Evolutionary conservation across 768 basidiomycete species (phyloP).

Genomic region (Sistotremastrum suecicum): DNA sequence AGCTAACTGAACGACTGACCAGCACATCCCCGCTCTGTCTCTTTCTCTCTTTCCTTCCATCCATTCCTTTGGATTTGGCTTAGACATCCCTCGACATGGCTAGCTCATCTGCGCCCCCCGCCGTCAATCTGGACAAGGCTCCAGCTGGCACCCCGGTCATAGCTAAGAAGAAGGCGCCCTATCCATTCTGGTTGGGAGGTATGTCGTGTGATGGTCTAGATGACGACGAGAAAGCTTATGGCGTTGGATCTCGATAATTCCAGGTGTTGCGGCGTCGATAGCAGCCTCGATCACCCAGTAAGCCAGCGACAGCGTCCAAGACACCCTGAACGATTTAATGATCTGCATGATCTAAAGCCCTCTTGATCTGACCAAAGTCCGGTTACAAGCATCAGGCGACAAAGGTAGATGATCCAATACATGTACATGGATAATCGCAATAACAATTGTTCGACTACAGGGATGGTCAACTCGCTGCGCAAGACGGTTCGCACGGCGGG

Average conservation of each 20-base stretch:
- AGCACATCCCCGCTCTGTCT: no score
- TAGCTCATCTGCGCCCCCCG: background rate
- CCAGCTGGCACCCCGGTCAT: background rate
- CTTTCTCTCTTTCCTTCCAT: no score
- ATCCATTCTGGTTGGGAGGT: slow-evolving; percentile 83
- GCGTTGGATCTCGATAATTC: background rate
- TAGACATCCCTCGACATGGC: no score
- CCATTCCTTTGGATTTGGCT: no score
- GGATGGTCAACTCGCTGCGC: slow-evolving; percentile 70
- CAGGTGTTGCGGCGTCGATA: slow-evolving; percentile 69
- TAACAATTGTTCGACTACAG: no score
- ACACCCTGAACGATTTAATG: background rate
- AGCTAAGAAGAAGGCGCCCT: slow-evolving; percentile 43
- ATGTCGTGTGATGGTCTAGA: slow-evolving; percentile 8
- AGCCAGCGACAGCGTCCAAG: slow-evolving; percentile 11
- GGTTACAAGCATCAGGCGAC: slow-evolving; percentile 84
- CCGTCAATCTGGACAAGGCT: background rate
- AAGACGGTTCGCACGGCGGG: slow-evolving; percentile 78
- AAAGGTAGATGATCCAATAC: slow-evolving; percentile 24
- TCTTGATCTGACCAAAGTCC: slow-evolving; percentile 81
- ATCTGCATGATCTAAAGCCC: slow-evolving; percentile 30
- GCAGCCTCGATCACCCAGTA: slow-evolving; percentile 83
- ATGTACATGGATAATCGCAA: no score
- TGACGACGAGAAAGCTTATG: background rate
- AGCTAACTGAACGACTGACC: no score